Base-by-base conservation (phyloP, 2,329 filamentous ascomycete species). In the Teratosphaeria zuluensis region DNA sequence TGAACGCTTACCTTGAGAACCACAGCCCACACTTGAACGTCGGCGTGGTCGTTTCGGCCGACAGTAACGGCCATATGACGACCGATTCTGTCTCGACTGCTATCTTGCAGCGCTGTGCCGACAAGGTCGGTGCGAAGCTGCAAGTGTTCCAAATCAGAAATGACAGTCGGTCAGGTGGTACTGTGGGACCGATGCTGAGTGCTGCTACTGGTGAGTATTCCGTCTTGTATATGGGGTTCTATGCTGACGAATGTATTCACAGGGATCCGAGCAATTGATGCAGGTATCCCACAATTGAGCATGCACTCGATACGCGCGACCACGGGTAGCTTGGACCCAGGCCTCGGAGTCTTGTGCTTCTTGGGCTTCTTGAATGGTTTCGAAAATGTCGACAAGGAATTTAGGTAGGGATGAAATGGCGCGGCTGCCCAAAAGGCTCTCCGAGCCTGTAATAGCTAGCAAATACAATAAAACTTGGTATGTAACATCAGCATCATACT, bases 91-190 rank as follows among this genome's bases (percentile, higher is more conserved):
- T 96, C 19, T 94, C 89, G 11, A 89, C 89, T 3, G 85, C 90
- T 4, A 83, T 97, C 61, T 77, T 97, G 38, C 84, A 87, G 65
- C 83, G 89, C 30, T 83, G 95, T 46, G 92, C 90, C 7, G 85
- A 91, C 65, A 85, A 89, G 60, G 82, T 80, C 61, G 89, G 79
- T 55, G 84, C 84, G 58, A 84, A 81, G 54, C 80, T 95, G 57
- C 94, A 97, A 75, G 79, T 88, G 5, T 97, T 97, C 80, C 91
- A 95, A 80, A 97, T 97, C 72, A 80, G 94, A 59, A 99, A 97
- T 71, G 94, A 97, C 74, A 87, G 83, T 9, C 80, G 92, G 57
- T 90, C 85, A 69, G 94, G 94, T 32, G 94, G 94, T 16, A 99
- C 94, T 0, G 91, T 97, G n/a, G 94, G 94, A 0, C 94, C 94